phyloP scores from a whole-genome alignment of 2,329 filamentous ascomycete species.

The Ceratocystis ficicola region DNA sequence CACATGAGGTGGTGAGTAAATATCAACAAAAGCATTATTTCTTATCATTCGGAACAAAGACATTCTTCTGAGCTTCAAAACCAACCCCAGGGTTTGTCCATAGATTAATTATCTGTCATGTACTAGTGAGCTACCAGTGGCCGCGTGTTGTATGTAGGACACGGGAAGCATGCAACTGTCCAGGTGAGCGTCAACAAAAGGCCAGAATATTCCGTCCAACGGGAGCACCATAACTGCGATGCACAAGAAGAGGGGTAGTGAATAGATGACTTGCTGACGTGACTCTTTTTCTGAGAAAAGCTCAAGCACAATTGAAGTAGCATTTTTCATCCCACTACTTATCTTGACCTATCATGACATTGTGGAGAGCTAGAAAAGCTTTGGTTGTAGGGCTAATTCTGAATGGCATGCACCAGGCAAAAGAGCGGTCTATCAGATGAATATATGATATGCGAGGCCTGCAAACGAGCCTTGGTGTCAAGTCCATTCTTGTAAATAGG shows the following conservation, averaged over 20 bases:
- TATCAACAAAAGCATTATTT: not conserved
- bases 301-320: not conserved
- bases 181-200: slow-evolving; percentile 6
- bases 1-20: not conserved
- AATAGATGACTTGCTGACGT: not conserved
- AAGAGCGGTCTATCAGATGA: not conserved
- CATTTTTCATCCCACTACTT: not conserved
- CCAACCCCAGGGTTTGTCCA: not conserved
- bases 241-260: not conserved
- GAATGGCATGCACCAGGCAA: not conserved
- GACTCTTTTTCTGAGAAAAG: not conserved
- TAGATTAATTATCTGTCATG: not conserved
- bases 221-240: not conserved
- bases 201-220: not conserved
- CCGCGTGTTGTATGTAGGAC: not conserved
- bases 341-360: not conserved
- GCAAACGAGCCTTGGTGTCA: not conserved
- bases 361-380: not conserved
- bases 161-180: slow-evolving; percentile 1
- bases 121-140: not conserved
- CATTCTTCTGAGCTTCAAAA: not conserved
- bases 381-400: not conserved
- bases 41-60: not conserved
- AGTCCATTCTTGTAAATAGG: not conserved
- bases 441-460: not conserved